phyloP scores from a whole-genome alignment of 2,329 filamentous ascomycete genomes.

The Zasmidium angulare region DNA sequence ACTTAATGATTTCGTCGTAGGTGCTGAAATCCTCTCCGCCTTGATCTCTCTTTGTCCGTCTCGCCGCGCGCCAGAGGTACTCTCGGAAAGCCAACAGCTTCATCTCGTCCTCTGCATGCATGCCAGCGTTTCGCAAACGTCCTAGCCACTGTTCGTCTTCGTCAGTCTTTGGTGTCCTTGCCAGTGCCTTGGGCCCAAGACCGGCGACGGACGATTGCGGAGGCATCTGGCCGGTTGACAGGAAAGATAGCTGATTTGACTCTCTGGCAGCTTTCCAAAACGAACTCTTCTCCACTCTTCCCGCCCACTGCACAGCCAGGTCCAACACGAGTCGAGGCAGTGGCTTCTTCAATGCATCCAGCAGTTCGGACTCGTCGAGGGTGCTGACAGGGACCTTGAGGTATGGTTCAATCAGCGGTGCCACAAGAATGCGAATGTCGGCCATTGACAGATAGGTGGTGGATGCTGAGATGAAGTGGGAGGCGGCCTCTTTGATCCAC shows the following conservation, averaged over 20 bases:
- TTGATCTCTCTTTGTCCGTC: conserved; percentile 63
- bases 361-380: conserved; percentile 70
- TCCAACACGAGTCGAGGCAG: conserved; percentile 79
- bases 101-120: conserved; percentile 79
- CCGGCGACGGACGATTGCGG: conserved; percentile 59
- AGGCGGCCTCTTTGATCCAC: conserved; percentile 90
- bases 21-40: conserved; percentile 41
- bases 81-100: conserved; percentile 84
- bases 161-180: conserved; percentile 71
- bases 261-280: conserved; percentile 83
- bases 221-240: conserved; percentile 51
- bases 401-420: conserved; percentile 78
- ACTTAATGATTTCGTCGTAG: conserved; percentile 69
- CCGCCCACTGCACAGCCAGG: conserved; percentile 79
- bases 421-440: conserved; percentile 78
- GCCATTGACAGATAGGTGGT: conserved; percentile 74
- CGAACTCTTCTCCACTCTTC: conserved; percentile 65
- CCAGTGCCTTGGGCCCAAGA: conserved; percentile 57
- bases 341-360: conserved; percentile 81
- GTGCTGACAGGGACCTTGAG: conserved; percentile 70
- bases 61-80: conserved; percentile 84
- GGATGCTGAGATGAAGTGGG: conserved; percentile 77
- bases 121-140: conserved; percentile 78
- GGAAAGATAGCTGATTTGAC: conserved; percentile 64
- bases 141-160: conserved; percentile 94